Evolutionary conservation across 1,139 yeast species (phyloP), one percentile per base, ranked within the genome.

Genomic region (Pichia sp.): DNA sequence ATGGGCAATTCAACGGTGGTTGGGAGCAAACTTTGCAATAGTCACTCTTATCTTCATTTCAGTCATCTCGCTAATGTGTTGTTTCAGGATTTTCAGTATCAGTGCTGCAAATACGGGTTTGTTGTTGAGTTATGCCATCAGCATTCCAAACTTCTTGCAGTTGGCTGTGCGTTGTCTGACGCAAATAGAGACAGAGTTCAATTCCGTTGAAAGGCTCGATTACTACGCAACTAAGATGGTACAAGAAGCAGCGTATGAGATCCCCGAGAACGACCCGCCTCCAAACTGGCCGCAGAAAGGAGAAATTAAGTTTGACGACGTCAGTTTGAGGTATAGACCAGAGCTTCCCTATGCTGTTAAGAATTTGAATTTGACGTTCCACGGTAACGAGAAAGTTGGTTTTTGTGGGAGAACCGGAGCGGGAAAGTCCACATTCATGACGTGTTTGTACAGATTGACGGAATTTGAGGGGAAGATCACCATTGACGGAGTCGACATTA

Each of bases 81-180:
- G 80, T 26, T 75, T 76, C 57, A 75, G 85, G 56, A 83, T 79
- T 41, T 85, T 87, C 66, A 68, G 74, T 49, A 78, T 87, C 41
- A 69, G 73, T 53, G 80, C 91, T 1, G 73, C 93, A 0, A 75
- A 87, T 6, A 82, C 84, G 1, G 96, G 96, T 66, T 75, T 87
- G 55, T 75, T 87, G 49, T 66, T 87, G 45, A 77, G 89, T 1
- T 83, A 81, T 65, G 75, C 78, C 22, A 31, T 50, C 51, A 75
- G 73, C 53, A 71, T 81, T 51, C 75, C 81, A 3, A 74, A 75
- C 22, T 69, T 73, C 51, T 70, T 81, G 55, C 70, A 78, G 4
- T 63, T 76, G 63, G 67, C 78, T 49, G 66, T 80, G 44, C 70
- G 82, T 66, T 68, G 80, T 2, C 69, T 72, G 62, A 80, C 85